Base-by-base conservation (phyloP, 805 yeast genomes). In the Soucietia sequanensis region DNA sequence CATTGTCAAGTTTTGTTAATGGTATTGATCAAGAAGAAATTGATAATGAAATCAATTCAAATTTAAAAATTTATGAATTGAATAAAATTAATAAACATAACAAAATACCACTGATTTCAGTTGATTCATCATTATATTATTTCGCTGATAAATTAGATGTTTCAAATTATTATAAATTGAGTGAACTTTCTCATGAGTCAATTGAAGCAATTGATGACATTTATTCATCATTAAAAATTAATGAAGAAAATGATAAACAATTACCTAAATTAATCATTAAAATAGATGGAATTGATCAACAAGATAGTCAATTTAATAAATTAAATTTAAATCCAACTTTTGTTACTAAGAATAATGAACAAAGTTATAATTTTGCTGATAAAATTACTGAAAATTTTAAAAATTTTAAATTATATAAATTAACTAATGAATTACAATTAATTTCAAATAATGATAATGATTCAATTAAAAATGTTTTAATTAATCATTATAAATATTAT, bases 101-200 rank as follows among this genome's bases (percentile, higher is more conserved):
- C n/a, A n/a, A n/a, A n/a, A n/a, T n/a, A n/a, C n/a, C n/a, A n/a
- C n/a, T n/a, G n/a, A n/a, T n/a, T n/a, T n/a, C n/a, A n/a, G n/a
- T n/a, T n/a, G n/a, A n/a, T n/a, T n/a, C n/a, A n/a, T n/a, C n/a
- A n/a, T n/a, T n/a, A n/a, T n/a, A n/a, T n/a, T n/a, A n/a, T n/a
- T 61, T 75, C 41, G 70, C 76, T 24, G 76, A 72, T 43, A 64
- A 60, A 37, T 60, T 70, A 34, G 74, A 62, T 15, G 59, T 68
- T 16, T 60, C 70, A 15, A 61, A 58, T 15, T 52, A 53, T 39
- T 65, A 62, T 42, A 47, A 54, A 21, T 38, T 72, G 26, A 63
- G 62, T 15, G 46, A 52, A n/a, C 42, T 50, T 15, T 56, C 60
- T 19, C 43, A 48, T 1, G 38, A 44, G 19, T 34, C 45, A 14